Evolutionary conservation across 495 filamentous ascomycete species (phyloP).

Genomic region (Penicillium coffeae): DNA sequence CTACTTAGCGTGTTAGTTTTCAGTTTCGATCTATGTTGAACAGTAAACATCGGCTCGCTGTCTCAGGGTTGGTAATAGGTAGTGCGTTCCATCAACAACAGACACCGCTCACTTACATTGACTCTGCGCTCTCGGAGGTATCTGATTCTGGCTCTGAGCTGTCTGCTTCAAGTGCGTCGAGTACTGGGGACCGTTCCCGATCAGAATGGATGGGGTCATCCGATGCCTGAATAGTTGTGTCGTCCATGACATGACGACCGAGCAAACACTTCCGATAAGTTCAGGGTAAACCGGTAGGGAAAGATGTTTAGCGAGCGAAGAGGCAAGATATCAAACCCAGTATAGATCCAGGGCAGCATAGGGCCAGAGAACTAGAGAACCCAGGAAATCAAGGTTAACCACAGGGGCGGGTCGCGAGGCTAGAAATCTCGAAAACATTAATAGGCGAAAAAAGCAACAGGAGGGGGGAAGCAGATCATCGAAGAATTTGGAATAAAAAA

Average conservation of each 20-base stretch:
- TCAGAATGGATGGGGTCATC: slow-evolving; percentile 10
- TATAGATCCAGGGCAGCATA: neutral
- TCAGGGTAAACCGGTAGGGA: too few species aligned
- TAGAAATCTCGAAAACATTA: neutral
- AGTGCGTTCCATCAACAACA: neutral
- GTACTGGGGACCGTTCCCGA: slow-evolving; percentile 1
- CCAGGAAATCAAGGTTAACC: neutral
- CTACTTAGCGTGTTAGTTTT: slow-evolving; percentile 19
- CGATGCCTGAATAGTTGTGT: slow-evolving; percentile 18
- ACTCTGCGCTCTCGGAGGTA: slow-evolving; percentile 20
- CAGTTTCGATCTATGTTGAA: neutral
- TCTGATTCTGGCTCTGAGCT: slow-evolving; percentile 19
- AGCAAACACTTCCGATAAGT: too few species aligned
- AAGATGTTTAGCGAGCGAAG: too few species aligned
- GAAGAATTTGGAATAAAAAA: neutral
- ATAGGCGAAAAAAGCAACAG: neutral
- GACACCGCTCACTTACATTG: slow-evolving; percentile 19
- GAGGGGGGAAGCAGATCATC: neutral
- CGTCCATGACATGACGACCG: slow-evolving; percentile 37
- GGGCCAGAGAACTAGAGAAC: neutral
- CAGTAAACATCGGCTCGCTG: neutral
- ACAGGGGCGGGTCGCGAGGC: neutral
- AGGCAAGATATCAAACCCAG: too few species aligned
- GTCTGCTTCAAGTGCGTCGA: slow-evolving; percentile 1
- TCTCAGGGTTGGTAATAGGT: too few species aligned